Base-by-base conservation (phyloP, 768 basidiomycete genomes). In the Russula earlei region DNA sequence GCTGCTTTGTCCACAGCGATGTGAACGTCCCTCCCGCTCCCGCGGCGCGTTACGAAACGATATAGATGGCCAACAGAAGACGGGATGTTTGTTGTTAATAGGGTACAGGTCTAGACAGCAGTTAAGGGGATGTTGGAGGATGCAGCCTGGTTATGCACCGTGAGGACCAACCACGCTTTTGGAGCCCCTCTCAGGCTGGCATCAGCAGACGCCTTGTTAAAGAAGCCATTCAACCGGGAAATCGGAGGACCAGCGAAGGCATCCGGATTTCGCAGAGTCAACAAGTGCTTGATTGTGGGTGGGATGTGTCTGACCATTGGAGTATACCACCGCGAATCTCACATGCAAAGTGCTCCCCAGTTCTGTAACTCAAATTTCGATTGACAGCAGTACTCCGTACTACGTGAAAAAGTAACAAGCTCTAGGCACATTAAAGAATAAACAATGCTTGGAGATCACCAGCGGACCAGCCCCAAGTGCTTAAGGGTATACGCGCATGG, bases 71-170 rank as follows among this genome's bases (percentile, higher is more conserved):
- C 87, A 36, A 94, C 72, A 37, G 87, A 78, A 38, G 84, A 78
- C 19, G 92, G 91, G 54, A 83, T 79, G 70, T 94, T 94, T 48
- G 78, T 77, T 55, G 90, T 87, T 65, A 93, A 75, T 51, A 94
- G 75, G 42, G 90, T 83, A 66, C 88, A 91, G 52, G 89, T 90
- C 84, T 91, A 42, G 44, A 25, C 34, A 4, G 24, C 8, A 45
- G 38, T 54, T 37, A 44, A 20, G 15, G 36, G 15, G 14, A 25
- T 36, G 42, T 24, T 42, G 17, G 17, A 12, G 27, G 44, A 2
- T 36, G 36, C 17, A 56, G 58, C 34, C 55, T 53, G n/a, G 50
- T 56, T 40, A 36, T 54, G 68, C 78, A 85, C 89, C 62, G 87
- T 76, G 22, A 91, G 75, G 49, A 88, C 87, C 19, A 91, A 77